Conservation (phyloP, 345 rosid genomes). For the Tarenaya hassleriana region DNA sequence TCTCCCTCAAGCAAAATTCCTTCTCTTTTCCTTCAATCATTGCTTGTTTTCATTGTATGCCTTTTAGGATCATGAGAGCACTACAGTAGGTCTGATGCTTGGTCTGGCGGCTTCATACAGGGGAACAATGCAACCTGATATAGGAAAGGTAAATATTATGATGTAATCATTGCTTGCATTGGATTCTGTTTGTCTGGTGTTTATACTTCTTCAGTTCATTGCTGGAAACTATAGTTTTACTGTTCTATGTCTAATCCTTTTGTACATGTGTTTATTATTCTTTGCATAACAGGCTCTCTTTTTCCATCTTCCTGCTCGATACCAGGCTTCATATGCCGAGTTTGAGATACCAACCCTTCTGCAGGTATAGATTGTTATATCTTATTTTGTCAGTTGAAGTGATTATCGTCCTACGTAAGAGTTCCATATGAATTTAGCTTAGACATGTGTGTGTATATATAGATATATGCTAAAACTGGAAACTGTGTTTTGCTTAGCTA, state of each 20-base stretch:
- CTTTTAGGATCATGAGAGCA: constrained; percentile 83
- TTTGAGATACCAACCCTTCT: constrained; percentile 84
- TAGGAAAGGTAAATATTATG: constrained; percentile 59
- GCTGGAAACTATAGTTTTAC: constrained; percentile 1
- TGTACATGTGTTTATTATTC: constrained; percentile 20
- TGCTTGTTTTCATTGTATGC: constrained; percentile 20
- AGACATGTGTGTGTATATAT: too few relatives aligned
- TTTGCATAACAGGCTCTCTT: constrained; percentile 61
- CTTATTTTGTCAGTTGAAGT: background rate
- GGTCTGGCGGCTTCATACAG: constrained; percentile 94
- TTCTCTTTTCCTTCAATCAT: constrained; percentile 9
- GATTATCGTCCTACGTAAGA: constrained; percentile 7
- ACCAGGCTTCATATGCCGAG: constrained; percentile 75
- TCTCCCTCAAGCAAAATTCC: background rate
- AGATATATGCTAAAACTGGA: constrained; percentile 1
- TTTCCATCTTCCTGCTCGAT: constrained; percentile 83
- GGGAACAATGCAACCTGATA: constrained; percentile 90
- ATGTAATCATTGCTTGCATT: constrained; percentile 12
- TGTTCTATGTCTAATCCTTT: background rate
- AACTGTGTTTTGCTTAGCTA: background rate
- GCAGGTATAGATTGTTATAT: constrained; percentile 49
- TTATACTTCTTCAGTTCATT: constrained; percentile 1
- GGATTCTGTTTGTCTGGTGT: background rate
- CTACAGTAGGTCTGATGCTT: constrained; percentile 88
- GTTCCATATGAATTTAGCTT: background rate